Evolutionary conservation across 805 yeast species (phyloP), one percentile per base, ranked within the genome.

Genomic region (Ascoidea asiatica): DNA sequence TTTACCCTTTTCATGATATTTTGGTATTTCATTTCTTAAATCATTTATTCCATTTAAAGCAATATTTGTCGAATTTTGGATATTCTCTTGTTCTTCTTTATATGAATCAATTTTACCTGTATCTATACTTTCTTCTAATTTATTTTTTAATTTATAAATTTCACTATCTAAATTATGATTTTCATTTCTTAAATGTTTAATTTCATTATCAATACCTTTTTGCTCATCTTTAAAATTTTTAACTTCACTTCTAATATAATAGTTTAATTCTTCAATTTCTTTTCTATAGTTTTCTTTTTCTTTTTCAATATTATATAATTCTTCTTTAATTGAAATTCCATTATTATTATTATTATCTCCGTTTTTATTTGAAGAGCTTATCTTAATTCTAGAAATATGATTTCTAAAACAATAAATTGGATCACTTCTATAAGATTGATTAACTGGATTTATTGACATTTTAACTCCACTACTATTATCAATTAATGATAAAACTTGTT

Each of bases 351-450:
- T 58, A 33, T 51, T 52, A 18, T 8, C 23, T 21, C 18, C 50
- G 18, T 7, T 17, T 17, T 39, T 39, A 21, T 19, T 39, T 23
- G 21, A 39, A n/a, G 29, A 39, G 19, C 21, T 39, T 29, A 23
- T 36, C 20, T 8, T 11, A 54, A 44, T 56, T 57, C 44, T 48
- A 49, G 45, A 1, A 29, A 18, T 5, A 19, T 17, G 5, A 3
- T 23, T 7, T 15, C 46, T 41, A 57, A 41, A 57, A 48, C 72
- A 77, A 45, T 59, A 60, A 2, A 79, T 58, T 1, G 87, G 82
- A 56, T 79, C 81, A 21, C 68, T 59, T 39, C 71, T 59, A 38
- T 73, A 65, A 1, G 73, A 71, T 15, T 74, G 73, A 22, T 58
- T 63, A 17, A 18, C 21, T 0, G 50, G 36, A 38, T 62, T 61